Base-by-base conservation (phyloP, 1,284 basidiomycete genomes). In the Ceratobasidium sp. region DNA sequence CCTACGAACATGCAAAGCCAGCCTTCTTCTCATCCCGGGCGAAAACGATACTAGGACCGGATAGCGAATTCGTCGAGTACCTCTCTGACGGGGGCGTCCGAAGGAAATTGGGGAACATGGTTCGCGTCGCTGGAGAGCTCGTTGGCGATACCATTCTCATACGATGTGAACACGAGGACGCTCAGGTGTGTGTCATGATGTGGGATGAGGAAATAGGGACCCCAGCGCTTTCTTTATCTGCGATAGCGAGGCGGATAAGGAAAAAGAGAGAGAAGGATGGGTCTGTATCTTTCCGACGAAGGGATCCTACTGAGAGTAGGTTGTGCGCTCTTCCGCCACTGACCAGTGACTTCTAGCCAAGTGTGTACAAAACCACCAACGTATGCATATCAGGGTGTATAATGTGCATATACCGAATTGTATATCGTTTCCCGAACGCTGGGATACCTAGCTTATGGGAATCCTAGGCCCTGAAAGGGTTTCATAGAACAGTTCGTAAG, bases 111-210 rank as follows among this genome's bases (percentile, higher is more conserved):
- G 71, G 71, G 23, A 74, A 74, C 48, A 27, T 74, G 41, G 57
- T 50, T 54, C 71, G 71, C 8, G 59, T 74, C 10, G 71, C 59
- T 33, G 71, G 71, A 18, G 71, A 74, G 46, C 71, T 74, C 16
- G 71, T 74, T n/a, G 71, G 71, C 10, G 71, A 74, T 44, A 74
- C 41, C 6, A 60, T 74, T 33, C 46, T 74, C 8, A 54, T 74
- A 18, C 35, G 48, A 27, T 74, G 71, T n/a, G 71, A 74, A n/a
- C 57, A 74, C 48, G 71, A 74, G 41, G 71, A 74, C 52, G 71
- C 71, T 12, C 59, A 74, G 54, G 71, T 74, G 23, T 44, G 71
- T 7, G 71, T 74, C 5, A 74, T 74, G 71, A 74, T 74, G 71
- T 74, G 71, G 71, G 71, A 74, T 30, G 71, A 74, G 48, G 71